Base-by-base conservation (phyloP, 2,329 filamentous ascomycete species). In the Didymella pomorum region DNA sequence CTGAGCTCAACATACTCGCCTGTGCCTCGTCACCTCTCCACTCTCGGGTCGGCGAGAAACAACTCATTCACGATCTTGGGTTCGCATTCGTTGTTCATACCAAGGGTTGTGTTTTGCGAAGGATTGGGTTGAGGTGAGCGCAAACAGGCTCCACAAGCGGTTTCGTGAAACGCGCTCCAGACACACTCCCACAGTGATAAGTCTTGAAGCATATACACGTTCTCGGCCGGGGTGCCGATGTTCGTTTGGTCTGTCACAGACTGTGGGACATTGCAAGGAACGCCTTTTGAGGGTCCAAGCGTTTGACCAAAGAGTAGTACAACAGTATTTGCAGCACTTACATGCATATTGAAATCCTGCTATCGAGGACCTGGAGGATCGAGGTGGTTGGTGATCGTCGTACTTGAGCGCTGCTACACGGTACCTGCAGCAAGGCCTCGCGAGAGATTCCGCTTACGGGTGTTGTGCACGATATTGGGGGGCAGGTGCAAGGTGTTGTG, bases 121-220 rank as follows among this genome's bases (percentile, higher is more conserved):
- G n/a, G 37, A 4, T 11, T 41, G 9, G 23, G 23, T 25, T 25
- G 23, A 25, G 23, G 23, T 25, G 23, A 25, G 37, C 37, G 37
- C 37, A 41, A 23, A 41, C 11, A 18, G 12, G 37, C 37, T 23
- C 20, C 37, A 41, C 37, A 41, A 12, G 37, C 20, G 37, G 37
- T 43, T 43, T 43, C 23, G 41, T 43, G 41, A 43, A 43, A 43
- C 41, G 11, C 12, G 21, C 12, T n/a, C 41, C 41, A 43, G 26
- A 43, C 41, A 43, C 21, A 26, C 5, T 43, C 21, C 21, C 26
- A 25, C 50, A 35, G 10, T 46, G 20, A 60, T 56, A 56, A 55
- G 37, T 56, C 57, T 44, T 60, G 57, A 52, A 35, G 52, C 52
- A 52, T 56, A 56, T 56, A 55, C 41, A 21, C 33, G 52, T 56